A percentile compares a stretch with the other conserved stretches of the same genome.
Conservation (phyloP, 2,329 filamentous ascomycete genomes). For the Aspergillus sp. region DNA sequence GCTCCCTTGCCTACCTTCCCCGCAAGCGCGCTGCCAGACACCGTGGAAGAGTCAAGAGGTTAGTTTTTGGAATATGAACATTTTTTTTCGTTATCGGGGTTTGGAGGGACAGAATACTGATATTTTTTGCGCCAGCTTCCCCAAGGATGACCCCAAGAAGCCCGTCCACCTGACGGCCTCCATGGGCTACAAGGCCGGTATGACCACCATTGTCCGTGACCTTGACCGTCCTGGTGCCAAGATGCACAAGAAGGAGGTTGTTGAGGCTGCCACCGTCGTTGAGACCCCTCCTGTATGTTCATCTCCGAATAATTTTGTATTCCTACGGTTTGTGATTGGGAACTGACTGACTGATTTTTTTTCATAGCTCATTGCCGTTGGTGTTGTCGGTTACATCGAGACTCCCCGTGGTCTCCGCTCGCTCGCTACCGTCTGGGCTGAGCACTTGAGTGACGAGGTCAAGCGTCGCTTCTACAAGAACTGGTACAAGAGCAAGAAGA, state of each 20-base stretch:
- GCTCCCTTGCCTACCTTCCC: constrained; percentile 80
- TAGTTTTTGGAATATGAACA: constrained; percentile 42
- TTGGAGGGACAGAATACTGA: constrained; percentile 27
- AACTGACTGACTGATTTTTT: not conserved
- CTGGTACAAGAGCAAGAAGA: constrained; percentile 99
- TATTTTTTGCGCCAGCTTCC: constrained; percentile 67
- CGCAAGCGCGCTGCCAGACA: constrained; percentile 92
- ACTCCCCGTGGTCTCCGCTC: constrained; percentile 98
- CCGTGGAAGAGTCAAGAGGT: constrained; percentile 98
- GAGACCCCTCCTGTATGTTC: constrained; percentile 90
- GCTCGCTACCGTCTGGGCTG: constrained; percentile 98
- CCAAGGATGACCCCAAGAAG: constrained; percentile 99
- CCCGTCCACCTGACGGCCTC: constrained; percentile 96
- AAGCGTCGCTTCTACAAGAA: constrained; percentile 99
- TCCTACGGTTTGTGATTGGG: not conserved
- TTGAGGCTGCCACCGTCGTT: constrained; percentile 84
- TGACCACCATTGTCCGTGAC: constrained; percentile 99
- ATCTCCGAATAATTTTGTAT: not conserved
- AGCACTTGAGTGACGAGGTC: constrained; percentile 97
- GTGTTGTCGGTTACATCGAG: constrained; percentile 99
- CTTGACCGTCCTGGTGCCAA: constrained; percentile 98
- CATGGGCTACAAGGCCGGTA: constrained; percentile 99
- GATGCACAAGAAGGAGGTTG: constrained; percentile 98
- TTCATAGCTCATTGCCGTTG: constrained; percentile 94
- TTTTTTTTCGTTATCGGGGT: not conserved